Percentiles rank a stretch among this genome's conserved stretches.
Conservation (phyloP, 2,329 filamentous ascomycete genomes). For the Diaporthe citri region DNA sequence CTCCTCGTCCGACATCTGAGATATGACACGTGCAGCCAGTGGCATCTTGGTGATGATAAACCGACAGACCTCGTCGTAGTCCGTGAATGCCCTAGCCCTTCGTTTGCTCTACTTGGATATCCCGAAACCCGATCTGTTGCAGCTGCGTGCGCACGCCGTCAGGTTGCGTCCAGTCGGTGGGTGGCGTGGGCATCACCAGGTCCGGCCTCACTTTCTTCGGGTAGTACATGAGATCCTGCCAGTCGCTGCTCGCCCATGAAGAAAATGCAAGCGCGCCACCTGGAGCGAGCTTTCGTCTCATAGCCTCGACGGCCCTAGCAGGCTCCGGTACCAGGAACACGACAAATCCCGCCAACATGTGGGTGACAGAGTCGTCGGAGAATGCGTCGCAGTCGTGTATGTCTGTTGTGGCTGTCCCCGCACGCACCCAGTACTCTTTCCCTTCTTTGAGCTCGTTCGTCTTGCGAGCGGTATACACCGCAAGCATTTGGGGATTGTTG, state of each 20-base stretch:
- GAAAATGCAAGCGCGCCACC: slow-evolving; percentile 39
- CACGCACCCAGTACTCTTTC: slow-evolving; percentile 32
- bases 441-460: slow-evolving; percentile 32
- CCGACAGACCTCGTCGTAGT: slow-evolving; percentile 37
- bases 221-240: slow-evolving; percentile 38
- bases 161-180: slow-evolving; percentile 32
- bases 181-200: slow-evolving; percentile 27
- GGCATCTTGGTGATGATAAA: slow-evolving; percentile 40
- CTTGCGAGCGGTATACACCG: slow-evolving; percentile 28
- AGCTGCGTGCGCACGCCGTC: slow-evolving; percentile 34
- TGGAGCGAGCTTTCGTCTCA: slow-evolving; percentile 34
- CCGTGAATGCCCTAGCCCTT: slow-evolving; percentile 35
- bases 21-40: slow-evolving; percentile 34
- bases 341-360: slow-evolving; percentile 38
- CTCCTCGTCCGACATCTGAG: slow-evolving; percentile 41
- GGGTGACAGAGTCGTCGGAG: slow-evolving; percentile 36
- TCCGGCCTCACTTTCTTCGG: slow-evolving; percentile 38
- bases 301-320: slow-evolving; percentile 33
- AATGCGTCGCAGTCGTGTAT: slow-evolving; percentile 37
- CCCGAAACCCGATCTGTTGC: slow-evolving; percentile 28
- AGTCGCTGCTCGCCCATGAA: slow-evolving; percentile 36
- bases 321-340: slow-evolving; percentile 40
- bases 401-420: slow-evolving; percentile 27
- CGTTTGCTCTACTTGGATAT: slow-evolving; percentile 36
- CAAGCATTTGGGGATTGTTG: slow-evolving; percentile 39